phyloP scores from a whole-genome alignment of 1,284 basidiomycete species.

The Ceratobasidium sp. region DNA sequence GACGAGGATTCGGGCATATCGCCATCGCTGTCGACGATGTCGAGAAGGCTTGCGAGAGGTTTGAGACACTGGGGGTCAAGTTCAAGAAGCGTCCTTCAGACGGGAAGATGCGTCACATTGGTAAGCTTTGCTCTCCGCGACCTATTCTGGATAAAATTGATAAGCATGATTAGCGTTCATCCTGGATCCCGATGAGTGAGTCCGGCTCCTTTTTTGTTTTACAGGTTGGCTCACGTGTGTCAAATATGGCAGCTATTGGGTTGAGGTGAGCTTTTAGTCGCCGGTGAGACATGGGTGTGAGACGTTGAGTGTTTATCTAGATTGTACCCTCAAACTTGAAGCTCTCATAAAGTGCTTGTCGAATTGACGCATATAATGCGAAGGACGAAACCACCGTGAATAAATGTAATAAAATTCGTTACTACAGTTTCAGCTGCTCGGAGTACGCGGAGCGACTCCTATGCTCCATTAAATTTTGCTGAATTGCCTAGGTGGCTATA shows the following conservation, averaged over 20 bases:
- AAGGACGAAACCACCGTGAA: no score
- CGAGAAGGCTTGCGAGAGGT: slow-evolving; percentile 81
- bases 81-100: slow-evolving; percentile 91
- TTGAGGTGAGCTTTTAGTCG: slow-evolving; percentile 43
- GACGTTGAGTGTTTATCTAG: slow-evolving; percentile 12
- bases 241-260: slow-evolving; percentile 50
- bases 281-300: neutral
- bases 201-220: neutral
- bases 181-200: slow-evolving; percentile 79
- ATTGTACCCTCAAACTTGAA: slow-evolving; percentile 37
- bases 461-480: no score
- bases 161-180: slow-evolving; percentile 74
- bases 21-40: slow-evolving; percentile 86
- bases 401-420: no score
- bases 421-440: no score
- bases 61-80: slow-evolving; percentile 79
- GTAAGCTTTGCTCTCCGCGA: neutral
- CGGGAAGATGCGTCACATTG: slow-evolving; percentile 73
- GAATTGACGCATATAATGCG: no score
- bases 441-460: no score
- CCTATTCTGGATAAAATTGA: neutral
- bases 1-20: slow-evolving; percentile 84
- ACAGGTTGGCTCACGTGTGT: slow-evolving; percentile 11
- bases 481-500: no score
- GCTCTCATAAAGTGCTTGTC: slow-evolving; percentile 8